Evolutionary conservation across 2,329 filamentous ascomycete genomes (phyloP).

Genomic region (Hypoxylon sp.): DNA sequence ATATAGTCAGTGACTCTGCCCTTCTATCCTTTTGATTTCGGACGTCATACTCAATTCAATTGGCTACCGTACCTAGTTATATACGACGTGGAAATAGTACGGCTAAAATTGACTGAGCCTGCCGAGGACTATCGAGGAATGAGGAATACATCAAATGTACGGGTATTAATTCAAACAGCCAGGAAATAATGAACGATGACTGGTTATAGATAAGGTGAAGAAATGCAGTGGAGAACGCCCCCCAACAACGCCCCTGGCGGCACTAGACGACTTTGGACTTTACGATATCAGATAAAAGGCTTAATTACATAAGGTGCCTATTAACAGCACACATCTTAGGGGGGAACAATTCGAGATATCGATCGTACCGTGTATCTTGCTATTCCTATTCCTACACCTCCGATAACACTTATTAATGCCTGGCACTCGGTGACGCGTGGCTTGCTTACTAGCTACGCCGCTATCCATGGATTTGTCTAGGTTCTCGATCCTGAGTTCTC

Average conservation of each 20-base stretch:
- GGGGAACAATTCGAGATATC: background rate
- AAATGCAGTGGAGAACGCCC: conserved; percentile 13
- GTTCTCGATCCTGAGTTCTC: background rate
- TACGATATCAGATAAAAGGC: conserved; percentile 19
- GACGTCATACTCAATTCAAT: conserved; percentile 18
- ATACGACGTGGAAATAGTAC: background rate
- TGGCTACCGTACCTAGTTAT: background rate
- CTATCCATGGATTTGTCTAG: background rate
- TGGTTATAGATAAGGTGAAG: conserved; percentile 33
- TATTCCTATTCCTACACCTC: background rate
- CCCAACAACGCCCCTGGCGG: conserved; percentile 2
- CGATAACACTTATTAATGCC: background rate
- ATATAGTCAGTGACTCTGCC: background rate
- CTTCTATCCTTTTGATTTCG: conserved; percentile 7
- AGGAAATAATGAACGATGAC: conserved; percentile 17
- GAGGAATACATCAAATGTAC: background rate
- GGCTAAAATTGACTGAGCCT: conserved; percentile 7
- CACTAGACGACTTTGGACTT: conserved; percentile 20
- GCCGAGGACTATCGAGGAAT: background rate
- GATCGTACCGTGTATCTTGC: background rate
- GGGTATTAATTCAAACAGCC: conserved; percentile 1
- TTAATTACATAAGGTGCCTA: conserved; percentile 18
- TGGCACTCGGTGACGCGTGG: background rate
- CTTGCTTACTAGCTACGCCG: background rate
- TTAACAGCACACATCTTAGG: background rate